Conservation (phyloP, 208 protist genomes). For the Wallacemonas sp. region DNA sequence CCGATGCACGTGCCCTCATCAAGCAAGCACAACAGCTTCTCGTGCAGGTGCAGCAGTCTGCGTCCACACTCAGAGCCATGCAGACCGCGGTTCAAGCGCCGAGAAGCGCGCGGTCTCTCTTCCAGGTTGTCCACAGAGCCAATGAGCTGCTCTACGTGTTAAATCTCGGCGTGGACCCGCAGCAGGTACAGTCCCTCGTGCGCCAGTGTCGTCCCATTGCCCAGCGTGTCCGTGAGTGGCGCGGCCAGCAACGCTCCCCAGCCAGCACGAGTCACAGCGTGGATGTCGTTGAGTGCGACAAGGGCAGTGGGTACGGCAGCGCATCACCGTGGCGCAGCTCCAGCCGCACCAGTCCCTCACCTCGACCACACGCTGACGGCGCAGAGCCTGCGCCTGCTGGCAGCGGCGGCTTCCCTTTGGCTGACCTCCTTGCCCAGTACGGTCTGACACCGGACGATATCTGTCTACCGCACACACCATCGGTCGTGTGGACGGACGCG, state of each 20-base stretch:
- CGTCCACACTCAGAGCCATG: constrained; percentile 21
- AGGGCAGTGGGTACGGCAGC: neutral
- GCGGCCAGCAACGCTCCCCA: neutral
- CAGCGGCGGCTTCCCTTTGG: neutral
- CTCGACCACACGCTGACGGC: neutral
- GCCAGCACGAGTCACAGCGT: neutral
- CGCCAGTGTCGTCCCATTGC: constrained; percentile 15
- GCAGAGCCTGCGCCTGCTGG: neutral
- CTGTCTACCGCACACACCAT: constrained; percentile 39
- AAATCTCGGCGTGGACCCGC: constrained; percentile 29
- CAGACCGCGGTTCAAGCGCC: constrained; percentile 21
- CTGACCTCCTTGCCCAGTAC: constrained; percentile 14
- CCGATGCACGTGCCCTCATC: constrained; percentile 25
- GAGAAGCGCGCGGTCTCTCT: constrained; percentile 35
- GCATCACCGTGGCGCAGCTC: neutral
- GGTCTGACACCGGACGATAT: constrained; percentile 19
- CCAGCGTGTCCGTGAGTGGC: neutral
- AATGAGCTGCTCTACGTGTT: constrained; percentile 63
- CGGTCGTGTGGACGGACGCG: constrained; percentile 39
- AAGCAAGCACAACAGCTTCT: constrained; percentile 45
- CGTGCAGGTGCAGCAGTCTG: constrained; percentile 49
- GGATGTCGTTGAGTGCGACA: neutral
- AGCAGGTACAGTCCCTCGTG: constrained; percentile 17
- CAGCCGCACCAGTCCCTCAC: constrained; percentile 1
- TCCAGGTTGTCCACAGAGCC: constrained; percentile 55